These are phyloP conservation scores for Skeletonema grethae DNA, from an alignment of 108 stramenopile genomes.

Conservation along the genomic window DNA sequence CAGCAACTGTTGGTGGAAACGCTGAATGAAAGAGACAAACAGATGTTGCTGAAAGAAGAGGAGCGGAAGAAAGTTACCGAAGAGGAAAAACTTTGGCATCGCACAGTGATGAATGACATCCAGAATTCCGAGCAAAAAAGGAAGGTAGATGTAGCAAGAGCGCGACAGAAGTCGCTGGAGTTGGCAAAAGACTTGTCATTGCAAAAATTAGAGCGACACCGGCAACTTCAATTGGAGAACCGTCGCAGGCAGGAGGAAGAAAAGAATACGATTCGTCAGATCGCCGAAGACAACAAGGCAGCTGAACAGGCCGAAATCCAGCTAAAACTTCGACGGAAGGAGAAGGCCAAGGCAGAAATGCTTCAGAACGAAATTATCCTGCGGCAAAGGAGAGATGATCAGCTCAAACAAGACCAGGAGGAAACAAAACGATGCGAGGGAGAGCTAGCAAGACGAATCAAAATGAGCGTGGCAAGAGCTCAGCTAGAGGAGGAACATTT, in stretches of 20 bases:
- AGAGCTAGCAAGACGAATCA: slow-evolving; percentile 53
- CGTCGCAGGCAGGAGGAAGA: slow-evolving; percentile 40
- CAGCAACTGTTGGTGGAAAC: slow-evolving; percentile 68
- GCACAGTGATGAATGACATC: slow-evolving; percentile 30
- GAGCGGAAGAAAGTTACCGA: slow-evolving; percentile 13
- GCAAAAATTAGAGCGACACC: slow-evolving; percentile 41
- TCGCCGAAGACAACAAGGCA: slow-evolving; percentile 39
- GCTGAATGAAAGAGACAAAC: slow-evolving; percentile 47
- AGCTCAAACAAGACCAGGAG: slow-evolving; percentile 33
- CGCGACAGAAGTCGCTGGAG: slow-evolving; percentile 17
- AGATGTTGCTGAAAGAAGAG: slow-evolving; percentile 34
- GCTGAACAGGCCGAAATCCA: slow-evolving; percentile 31
- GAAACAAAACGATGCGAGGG: slow-evolving; percentile 48
- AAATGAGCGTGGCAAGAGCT: slow-evolving; percentile 52
- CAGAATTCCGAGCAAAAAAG: slow-evolving; percentile 34
- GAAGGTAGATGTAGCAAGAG: slow-evolving; percentile 20
- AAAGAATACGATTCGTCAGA: slow-evolving; percentile 40
- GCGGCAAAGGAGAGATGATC: slow-evolving; percentile 32
- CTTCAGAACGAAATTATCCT: slow-evolving; percentile 30
- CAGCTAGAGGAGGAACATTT: slow-evolving; percentile 62
- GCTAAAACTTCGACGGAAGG: slow-evolving; percentile 33
- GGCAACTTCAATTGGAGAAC: slow-evolving; percentile 14
- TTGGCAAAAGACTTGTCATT: slow-evolving; percentile 33
- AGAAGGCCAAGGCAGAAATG: slow-evolving; percentile 41
- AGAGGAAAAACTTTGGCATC: slow-evolving; percentile 44